Conservation (phyloP, 176 grass and related monocot species). For the Dendrocalamus sinicus region DNA sequence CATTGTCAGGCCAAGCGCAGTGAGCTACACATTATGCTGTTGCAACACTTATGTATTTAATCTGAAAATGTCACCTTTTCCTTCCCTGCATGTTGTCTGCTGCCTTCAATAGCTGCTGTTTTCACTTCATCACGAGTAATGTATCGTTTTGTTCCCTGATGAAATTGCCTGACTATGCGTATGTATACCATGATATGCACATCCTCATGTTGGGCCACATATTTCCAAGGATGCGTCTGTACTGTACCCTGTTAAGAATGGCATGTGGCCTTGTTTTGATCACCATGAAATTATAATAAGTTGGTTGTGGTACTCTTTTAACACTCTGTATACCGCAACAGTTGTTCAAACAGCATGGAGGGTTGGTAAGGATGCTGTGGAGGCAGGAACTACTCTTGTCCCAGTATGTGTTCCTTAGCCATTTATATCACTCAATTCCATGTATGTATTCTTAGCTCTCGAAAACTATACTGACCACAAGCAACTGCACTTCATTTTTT, state of each 20-base stretch:
- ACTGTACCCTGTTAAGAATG: neutral
- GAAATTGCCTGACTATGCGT: neutral
- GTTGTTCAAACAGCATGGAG: slow-evolving; percentile 70
- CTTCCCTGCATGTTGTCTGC: neutral
- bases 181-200: neutral
- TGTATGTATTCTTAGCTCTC: slow-evolving; percentile 11
- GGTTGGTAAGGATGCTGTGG: slow-evolving; percentile 43
- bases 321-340: slow-evolving; percentile 35
- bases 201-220: slow-evolving; percentile 8
- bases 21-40: neutral
- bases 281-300: neutral
- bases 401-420: slow-evolving; percentile 56
- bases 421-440: slow-evolving; percentile 9
- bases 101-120: neutral
- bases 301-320: neutral
- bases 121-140: neutral
- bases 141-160: neutral
- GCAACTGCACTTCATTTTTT: neutral
- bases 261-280: neutral
- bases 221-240: neutral
- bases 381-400: slow-evolving; percentile 69
- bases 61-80: neutral
- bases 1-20: neutral
- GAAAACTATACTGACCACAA: neutral
- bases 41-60: neutral